Conservation (phyloP, 2,329 filamentous ascomycete genomes). For the Fusarium denticulatum region DNA sequence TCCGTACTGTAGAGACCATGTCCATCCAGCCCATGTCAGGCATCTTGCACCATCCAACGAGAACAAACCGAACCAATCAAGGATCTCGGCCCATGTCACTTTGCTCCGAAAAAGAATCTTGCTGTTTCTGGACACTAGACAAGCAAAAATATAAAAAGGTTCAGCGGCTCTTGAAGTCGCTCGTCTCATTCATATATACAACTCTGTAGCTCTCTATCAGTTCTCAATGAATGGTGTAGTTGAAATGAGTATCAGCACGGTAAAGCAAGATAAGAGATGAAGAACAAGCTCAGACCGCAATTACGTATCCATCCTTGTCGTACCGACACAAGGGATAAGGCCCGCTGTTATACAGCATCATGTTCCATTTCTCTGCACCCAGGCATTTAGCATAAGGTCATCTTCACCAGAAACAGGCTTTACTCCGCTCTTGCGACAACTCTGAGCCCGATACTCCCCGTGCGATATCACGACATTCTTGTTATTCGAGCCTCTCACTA, state of each 20-base stretch:
- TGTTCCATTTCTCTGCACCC: not conserved
- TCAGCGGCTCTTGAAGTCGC: not conserved
- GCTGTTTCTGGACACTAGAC: not conserved
- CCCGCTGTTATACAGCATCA: not conserved
- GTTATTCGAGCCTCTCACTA: too few species aligned
- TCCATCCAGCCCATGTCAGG: not conserved
- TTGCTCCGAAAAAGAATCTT: not conserved
- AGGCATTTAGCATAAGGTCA: slow-evolving; percentile 3
- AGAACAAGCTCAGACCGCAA: not conserved
- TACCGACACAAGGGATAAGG: slow-evolving; percentile 38
- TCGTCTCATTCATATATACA: not conserved
- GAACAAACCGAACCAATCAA: not conserved
- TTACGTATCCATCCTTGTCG: not conserved
- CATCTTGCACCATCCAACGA: not conserved
- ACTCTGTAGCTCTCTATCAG: not conserved
- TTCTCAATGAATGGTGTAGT: not conserved
- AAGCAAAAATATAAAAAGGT: not conserved
- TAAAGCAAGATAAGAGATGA: not conserved
- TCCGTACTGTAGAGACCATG: not conserved
- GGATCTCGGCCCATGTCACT: not conserved
- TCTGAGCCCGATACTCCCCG: not conserved
- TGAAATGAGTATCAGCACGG: too few species aligned
- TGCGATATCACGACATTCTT: not conserved
- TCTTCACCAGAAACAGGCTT: not conserved
- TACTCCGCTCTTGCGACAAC: not conserved